These are phyloP conservation scores for Mortierella sp. DNA, from an alignment of 371 early-diverging fungal genomes.

Conservation along the genomic window DNA sequence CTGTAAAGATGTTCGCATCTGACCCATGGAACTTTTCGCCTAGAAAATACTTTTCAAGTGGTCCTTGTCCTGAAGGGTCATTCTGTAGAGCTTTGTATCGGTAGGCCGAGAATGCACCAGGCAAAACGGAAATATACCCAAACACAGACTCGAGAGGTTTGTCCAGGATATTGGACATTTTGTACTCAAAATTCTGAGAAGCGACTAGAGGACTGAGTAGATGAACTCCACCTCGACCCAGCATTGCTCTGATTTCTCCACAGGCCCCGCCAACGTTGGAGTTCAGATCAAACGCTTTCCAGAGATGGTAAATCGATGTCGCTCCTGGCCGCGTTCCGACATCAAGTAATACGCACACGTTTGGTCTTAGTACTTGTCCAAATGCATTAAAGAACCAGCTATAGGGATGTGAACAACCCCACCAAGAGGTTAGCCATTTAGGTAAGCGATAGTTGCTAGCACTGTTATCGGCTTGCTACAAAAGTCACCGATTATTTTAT, in stretches of 20 bases:
- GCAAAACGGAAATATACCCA: constrained; percentile 81
- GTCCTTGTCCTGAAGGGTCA: constrained; percentile 59
- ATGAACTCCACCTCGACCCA: constrained; percentile 55
- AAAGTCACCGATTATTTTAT: too few species aligned
- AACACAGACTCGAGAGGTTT: constrained; percentile 83
- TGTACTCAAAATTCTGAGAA: constrained; percentile 83
- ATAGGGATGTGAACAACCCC: not conserved
- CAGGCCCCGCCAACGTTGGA: constrained; percentile 78
- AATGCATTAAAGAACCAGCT: constrained; percentile 85
- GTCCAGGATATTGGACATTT: constrained; percentile 84
- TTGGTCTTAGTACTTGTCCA: constrained; percentile 73
- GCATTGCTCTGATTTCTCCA: constrained; percentile 82
- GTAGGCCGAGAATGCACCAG: constrained; percentile 87
- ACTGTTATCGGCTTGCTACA: too few species aligned
- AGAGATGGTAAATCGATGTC: constrained; percentile 73
- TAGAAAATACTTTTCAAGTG: constrained; percentile 76
- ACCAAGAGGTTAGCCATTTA: too few species aligned
- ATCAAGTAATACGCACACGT: constrained; percentile 79
- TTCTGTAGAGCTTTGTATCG: constrained; percentile 75
- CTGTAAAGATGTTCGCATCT: constrained; percentile 67
- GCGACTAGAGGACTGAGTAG: constrained; percentile 72
- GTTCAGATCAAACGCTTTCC: constrained; percentile 78
- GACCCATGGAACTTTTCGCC: constrained; percentile 69
- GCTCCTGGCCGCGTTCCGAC: constrained; percentile 80
- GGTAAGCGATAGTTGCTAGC: too few species aligned